These are phyloP conservation scores for Gonapodya prolifera DNA, from an alignment of 192 early-diverging fungal genomes.

Conservation along the genomic window DNA sequence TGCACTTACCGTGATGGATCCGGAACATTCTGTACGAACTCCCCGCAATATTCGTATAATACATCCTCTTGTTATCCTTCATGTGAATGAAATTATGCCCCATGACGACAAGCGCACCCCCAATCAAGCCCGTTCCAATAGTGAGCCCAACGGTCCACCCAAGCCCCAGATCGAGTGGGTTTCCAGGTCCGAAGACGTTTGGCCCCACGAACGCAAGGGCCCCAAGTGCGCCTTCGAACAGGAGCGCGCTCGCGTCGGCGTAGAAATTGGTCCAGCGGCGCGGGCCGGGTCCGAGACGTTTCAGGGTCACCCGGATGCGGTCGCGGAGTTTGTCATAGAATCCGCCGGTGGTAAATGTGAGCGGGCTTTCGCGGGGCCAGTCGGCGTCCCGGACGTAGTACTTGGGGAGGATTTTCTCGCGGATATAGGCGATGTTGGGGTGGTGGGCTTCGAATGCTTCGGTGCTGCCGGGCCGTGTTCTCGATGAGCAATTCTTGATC, in stretches of 20 bases:
- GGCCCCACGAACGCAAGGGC: constrained; percentile 1
- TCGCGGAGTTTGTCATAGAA: neutral
- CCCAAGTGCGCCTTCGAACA: neutral
- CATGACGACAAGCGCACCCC: neutral
- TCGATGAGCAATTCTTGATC: neutral
- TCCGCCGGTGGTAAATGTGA: neutral
- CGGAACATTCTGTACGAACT: neutral
- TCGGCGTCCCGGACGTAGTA: constrained; percentile 4
- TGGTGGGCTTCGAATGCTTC: constrained; percentile 6
- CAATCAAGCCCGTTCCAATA: neutral
- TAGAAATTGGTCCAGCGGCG: neutral
- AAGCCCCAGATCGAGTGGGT: neutral
- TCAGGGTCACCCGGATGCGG: neutral
- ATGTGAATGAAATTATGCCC: constrained; percentile 1
- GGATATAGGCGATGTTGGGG: neutral
- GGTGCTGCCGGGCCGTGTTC: neutral
- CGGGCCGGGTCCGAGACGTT: neutral
- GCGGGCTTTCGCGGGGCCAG: constrained; percentile 3
- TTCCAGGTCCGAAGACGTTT: neutral
- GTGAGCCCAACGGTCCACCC: neutral
- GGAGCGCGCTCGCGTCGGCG: neutral
- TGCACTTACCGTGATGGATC: neutral
- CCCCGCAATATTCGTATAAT: neutral
- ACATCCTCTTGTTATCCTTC: neutral
- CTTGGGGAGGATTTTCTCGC: constrained; percentile 4